These are phyloP conservation scores for Antarctomyces pellizariae DNA, from an alignment of 495 filamentous ascomycete species.

Conservation along the genomic window DNA sequence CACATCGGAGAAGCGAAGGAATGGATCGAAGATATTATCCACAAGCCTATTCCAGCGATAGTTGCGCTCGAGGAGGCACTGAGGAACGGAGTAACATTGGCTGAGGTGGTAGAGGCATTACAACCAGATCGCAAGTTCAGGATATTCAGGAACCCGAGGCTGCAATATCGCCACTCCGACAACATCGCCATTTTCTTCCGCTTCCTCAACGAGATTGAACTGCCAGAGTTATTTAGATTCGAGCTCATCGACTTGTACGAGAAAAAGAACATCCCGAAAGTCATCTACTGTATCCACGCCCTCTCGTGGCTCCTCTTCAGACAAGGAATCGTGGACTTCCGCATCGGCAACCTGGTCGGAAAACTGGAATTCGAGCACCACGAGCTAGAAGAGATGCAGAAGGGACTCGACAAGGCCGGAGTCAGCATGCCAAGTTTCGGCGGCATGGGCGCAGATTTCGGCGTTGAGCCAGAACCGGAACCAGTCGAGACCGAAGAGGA, in stretches of 20 bases:
- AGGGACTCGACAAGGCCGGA: constrained; percentile 84
- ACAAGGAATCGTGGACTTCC: constrained; percentile 81
- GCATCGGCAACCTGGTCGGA: constrained; percentile 95
- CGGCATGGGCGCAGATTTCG: constrained; percentile 89
- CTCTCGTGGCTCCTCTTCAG: constrained; percentile 87
- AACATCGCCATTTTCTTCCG: constrained; percentile 90
- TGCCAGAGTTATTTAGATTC: constrained; percentile 96
- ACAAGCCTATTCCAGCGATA: constrained; percentile 75
- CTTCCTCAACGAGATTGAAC: constrained; percentile 75
- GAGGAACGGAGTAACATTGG: constrained; percentile 80
- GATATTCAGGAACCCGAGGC: constrained; percentile 61
- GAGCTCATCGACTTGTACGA: constrained; percentile 97
- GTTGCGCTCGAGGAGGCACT: constrained; percentile 90
- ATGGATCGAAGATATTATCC: constrained; percentile 92
- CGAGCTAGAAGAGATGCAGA: constrained; percentile 89
- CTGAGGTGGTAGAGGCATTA: constrained; percentile 85
- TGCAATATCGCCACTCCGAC: constrained; percentile 92
- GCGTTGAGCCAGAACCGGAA: constrained; percentile 52
- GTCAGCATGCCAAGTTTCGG: constrained; percentile 93
- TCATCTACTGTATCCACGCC: constrained; percentile 96
- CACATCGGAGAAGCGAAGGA: constrained; percentile 99
- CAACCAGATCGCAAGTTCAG: constrained; percentile 48
- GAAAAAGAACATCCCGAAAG: constrained; percentile 98
- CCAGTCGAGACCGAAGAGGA: constrained; percentile 78
- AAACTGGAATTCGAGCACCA: constrained; percentile 95